Evolutionary conservation across 2,329 filamentous ascomycete species (phyloP), one percentile per base, ranked within the genome.

Genomic region (Sporothrix curviconia): DNA sequence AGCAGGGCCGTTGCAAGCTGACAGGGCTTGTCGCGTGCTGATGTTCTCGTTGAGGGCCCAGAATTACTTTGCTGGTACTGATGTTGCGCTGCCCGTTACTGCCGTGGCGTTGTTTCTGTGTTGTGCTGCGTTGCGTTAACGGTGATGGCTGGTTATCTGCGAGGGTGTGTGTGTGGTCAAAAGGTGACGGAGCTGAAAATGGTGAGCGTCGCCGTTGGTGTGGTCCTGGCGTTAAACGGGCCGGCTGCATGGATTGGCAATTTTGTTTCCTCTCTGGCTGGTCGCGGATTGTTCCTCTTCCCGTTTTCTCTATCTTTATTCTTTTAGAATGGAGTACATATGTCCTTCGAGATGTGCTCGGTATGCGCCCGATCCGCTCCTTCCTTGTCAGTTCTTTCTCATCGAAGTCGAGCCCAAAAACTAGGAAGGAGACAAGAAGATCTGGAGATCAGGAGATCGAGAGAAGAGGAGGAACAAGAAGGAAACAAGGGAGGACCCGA

Each of bases 241-340:
- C 55, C 56, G 34, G 32, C 39, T 44, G 55, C 55, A 53, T 36
- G 32, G 40, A 53, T 39, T 39, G 34, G 50, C 30, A 36, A 24
- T 50, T 47, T 40, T 58, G 34, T 24, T 49, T 40, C 34, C n/a
- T n/a, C n/a, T n/a, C n/a, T n/a, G n/a, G n/a, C n/a, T n/a, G n/a
- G n/a, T n/a, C n/a, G n/a, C n/a, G n/a, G n/a, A n/a, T n/a, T n/a
- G n/a, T 55, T 49, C 12, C 3, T 15, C 7, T 19, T 47, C 4
- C 7, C 44, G n/a, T 50, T 25, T 42, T 34, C 43, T 12, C 15
- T 53, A 15, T 24, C 37, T 17, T 36, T 9, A 15, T 50, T 50
- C 12, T 30, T 24, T 42, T 17, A 22, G 9, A 25, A 37, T 42
- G 36, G 15, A 19, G n/a, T n/a, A n/a, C n/a, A n/a, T n/a, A n/a